Conservation (phyloP, 2,329 filamentous ascomycete genomes). For the Pseudogymnoascus sp. region DNA sequence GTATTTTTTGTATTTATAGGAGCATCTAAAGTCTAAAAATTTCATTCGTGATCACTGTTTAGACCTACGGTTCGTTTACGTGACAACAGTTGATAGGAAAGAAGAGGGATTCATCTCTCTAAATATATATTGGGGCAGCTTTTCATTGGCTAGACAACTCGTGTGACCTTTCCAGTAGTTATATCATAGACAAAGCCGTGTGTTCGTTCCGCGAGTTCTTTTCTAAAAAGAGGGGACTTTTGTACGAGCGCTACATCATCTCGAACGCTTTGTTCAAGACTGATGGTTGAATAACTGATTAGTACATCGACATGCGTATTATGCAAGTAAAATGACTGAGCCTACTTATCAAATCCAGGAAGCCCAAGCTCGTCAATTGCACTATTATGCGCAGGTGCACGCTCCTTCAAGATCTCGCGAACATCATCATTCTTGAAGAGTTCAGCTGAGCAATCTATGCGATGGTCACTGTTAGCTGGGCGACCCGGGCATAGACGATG, state of each 20-base stretch:
- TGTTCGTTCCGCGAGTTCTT: conserved; percentile 17
- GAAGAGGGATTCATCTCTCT: not conserved
- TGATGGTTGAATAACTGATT: conserved; percentile 1
- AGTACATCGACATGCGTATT: not conserved
- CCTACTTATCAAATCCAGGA: conserved; percentile 22
- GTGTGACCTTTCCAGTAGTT: conserved; percentile 19
- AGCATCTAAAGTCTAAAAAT: not conserved
- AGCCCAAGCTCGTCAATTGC: conserved; percentile 21
- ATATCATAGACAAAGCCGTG: conserved; percentile 21
- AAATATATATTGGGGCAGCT: not conserved
- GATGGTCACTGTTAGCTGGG: not conserved
- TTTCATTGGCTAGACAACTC: conserved; percentile 1
- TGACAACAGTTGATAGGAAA: not conserved
- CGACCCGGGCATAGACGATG: not conserved
- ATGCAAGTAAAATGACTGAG: not conserved
- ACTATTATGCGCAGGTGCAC: conserved; percentile 13
- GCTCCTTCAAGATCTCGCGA: conserved; percentile 16
- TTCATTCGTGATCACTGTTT: not conserved
- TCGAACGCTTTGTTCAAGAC: conserved; percentile 20
- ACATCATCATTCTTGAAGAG: conserved; percentile 19
- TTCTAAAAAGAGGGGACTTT: conserved; percentile 17
- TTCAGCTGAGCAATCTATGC: conserved; percentile 20
- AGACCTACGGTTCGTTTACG: not conserved
- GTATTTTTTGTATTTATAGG: not conserved
- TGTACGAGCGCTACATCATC: conserved; percentile 22